These are phyloP conservation scores for Coccinonectria pachysandricola DNA, from an alignment of 2,329 filamentous ascomycete species.

Conservation along the genomic window DNA sequence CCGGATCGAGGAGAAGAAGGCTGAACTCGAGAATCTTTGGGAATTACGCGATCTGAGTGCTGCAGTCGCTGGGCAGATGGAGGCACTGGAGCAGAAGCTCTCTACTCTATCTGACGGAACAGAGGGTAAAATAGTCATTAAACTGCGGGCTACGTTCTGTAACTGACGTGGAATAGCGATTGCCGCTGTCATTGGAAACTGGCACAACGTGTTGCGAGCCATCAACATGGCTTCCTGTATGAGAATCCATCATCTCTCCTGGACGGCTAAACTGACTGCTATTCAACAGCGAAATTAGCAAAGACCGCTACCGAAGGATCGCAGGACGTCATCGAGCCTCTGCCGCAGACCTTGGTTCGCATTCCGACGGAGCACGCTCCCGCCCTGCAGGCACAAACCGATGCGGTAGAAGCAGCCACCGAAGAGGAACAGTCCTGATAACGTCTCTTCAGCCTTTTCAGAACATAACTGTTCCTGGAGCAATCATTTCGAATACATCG, in stretches of 20 bases:
- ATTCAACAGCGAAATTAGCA: slow-evolving; percentile 53
- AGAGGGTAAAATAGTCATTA: slow-evolving; percentile 46
- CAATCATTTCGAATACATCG: no score
- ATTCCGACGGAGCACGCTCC: slow-evolving; percentile 74
- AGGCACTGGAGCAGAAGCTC: slow-evolving; percentile 68
- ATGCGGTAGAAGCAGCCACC: slow-evolving; percentile 35
- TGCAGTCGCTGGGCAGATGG: slow-evolving; percentile 72
- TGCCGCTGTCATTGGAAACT: slow-evolving; percentile 74
- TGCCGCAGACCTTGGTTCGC: slow-evolving; percentile 74
- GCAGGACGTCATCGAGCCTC: slow-evolving; percentile 34
- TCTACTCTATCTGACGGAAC: slow-evolving; percentile 71
- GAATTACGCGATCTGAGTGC: slow-evolving; percentile 71
- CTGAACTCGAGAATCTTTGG: slow-evolving; percentile 68
- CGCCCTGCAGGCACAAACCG: slow-evolving; percentile 49
- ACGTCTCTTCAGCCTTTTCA: no score
- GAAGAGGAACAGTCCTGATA: slow-evolving; percentile 27
- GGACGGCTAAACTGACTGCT: slow-evolving; percentile 1
- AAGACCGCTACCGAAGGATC: slow-evolving; percentile 40
- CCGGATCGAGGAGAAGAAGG: slow-evolving; percentile 77
- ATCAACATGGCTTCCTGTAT: slow-evolving; percentile 80
- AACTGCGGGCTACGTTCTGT: neutral
- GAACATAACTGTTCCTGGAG: no score
- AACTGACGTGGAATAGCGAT: slow-evolving; percentile 48
- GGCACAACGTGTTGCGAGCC: slow-evolving; percentile 75
- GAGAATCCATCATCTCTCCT: slow-evolving; percentile 17